Percentiles rank a stretch among this genome's conserved stretches.
These are phyloP conservation scores for Hamiltosporidium tvaerminnensis DNA, from an alignment of 371 early-diverging fungal genomes.

Conservation along the genomic window DNA sequence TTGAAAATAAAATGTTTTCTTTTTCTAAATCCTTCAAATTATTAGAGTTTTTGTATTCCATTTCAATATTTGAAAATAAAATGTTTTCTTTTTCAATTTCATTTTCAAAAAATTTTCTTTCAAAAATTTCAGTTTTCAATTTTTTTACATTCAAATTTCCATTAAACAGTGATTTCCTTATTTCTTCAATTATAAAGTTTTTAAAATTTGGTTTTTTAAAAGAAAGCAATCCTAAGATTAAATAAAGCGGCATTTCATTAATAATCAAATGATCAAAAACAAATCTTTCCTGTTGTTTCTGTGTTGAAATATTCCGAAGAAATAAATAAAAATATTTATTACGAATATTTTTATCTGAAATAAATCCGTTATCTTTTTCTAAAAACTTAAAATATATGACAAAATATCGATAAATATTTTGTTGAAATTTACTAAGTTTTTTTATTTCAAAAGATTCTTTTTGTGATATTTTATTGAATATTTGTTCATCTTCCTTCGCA, in stretches of 20 bases:
- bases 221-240: too few species aligned
- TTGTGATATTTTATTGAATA: not conserved
- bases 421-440: conserved; percentile 6
- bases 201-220: too few species aligned
- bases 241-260: not conserved
- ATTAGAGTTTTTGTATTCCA: too few species aligned
- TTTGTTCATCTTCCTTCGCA: conserved; percentile 3
- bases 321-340: conserved; percentile 5
- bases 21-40: too few species aligned
- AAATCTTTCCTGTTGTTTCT: not conserved
- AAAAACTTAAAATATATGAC: conserved; percentile 11
- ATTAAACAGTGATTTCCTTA: too few species aligned
- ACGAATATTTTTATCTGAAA: not conserved
- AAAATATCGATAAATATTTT: conserved; percentile 17
- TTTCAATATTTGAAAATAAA: too few species aligned
- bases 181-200: too few species aligned
- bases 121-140: too few species aligned
- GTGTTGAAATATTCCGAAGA: not conserved
- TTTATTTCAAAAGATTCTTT: not conserved
- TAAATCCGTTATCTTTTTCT: conserved; percentile 24
- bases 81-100: too few species aligned
- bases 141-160: too few species aligned
- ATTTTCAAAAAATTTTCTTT: too few species aligned
- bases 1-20: too few species aligned
- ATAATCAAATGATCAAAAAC: conserved; percentile 11